Conservation (phyloP, 2,329 filamentous ascomycete species). For the Trichoderma arundinaceum region DNA sequence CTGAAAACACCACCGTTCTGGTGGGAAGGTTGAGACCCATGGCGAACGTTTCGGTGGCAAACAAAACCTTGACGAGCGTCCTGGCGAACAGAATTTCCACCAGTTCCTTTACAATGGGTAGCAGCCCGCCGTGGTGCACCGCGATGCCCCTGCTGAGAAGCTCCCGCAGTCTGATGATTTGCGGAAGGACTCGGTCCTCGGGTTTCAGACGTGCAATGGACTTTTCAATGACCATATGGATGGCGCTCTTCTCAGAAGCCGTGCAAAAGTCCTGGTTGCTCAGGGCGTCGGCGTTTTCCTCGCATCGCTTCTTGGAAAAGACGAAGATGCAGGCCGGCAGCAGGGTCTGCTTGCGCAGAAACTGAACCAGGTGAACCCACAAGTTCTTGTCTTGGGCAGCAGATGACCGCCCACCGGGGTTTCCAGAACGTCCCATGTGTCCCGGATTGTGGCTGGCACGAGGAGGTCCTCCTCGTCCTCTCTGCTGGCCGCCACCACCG, state of each 20-base stretch:
- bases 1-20: conserved; percentile 95
- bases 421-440: conserved; percentile 88
- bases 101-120: conserved; percentile 97
- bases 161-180: conserved; percentile 87
- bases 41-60: conserved; percentile 97
- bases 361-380: conserved; percentile 95
- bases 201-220: conserved; percentile 89
- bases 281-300: conserved; percentile 94
- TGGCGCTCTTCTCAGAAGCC: conserved; percentile 90
- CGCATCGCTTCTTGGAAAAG: conserved; percentile 96
- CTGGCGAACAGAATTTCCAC: conserved; percentile 96
- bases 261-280: conserved; percentile 96
- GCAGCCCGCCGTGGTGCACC: conserved; percentile 90
- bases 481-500: conserved; percentile 58
- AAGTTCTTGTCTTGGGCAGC: conserved; percentile 94
- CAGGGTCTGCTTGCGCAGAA: conserved; percentile 82
- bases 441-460: conserved; percentile 69
- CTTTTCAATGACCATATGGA: conserved; percentile 97
- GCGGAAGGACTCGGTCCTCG: conserved; percentile 87
- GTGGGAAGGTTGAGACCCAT: conserved; percentile 98
- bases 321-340: conserved; percentile 97
- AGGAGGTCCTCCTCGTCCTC: conserved; percentile 59
- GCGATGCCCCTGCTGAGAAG: conserved; percentile 87
- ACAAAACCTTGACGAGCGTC: conserved; percentile 93
- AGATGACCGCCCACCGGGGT: conserved; percentile 83